Evolutionary conservation across 1,284 basidiomycete species (phyloP).

Genomic region (Apiotrichum gracile): DNA sequence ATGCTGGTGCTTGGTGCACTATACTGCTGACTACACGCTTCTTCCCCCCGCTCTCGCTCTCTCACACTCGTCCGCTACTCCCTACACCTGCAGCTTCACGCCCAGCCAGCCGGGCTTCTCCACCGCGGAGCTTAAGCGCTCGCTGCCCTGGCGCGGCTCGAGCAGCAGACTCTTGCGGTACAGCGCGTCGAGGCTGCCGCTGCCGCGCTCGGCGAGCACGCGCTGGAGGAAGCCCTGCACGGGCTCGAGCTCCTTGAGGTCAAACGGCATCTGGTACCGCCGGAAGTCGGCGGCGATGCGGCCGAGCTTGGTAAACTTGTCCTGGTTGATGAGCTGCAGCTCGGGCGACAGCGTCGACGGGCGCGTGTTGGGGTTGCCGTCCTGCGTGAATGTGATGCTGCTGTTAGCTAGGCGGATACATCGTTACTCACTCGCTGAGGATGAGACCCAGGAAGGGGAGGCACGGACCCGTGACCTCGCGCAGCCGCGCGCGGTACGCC

Average conservation of each 20-base stretch:
- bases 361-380: slow-evolving; percentile 83
- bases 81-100: slow-evolving; percentile 1
- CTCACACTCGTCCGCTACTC: no score
- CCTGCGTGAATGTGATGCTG: slow-evolving; percentile 83
- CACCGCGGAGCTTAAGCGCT: slow-evolving; percentile 32
- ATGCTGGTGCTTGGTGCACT: no score
- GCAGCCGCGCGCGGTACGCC: slow-evolving; percentile 76
- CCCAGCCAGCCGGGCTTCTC: slow-evolving; percentile 41
- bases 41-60: no score
- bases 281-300: slow-evolving; percentile 88
- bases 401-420: neutral
- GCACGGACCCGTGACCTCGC: slow-evolving; percentile 69
- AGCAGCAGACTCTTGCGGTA: slow-evolving; percentile 47
- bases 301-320: slow-evolving; percentile 86
- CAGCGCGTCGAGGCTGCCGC: slow-evolving; percentile 42
- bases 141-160: slow-evolving; percentile 41
- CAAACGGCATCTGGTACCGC: slow-evolving; percentile 66
- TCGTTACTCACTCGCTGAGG: slow-evolving; percentile 49
- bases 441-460: slow-evolving; percentile 79
- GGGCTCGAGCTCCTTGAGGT: slow-evolving; percentile 42
- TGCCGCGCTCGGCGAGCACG: slow-evolving; percentile 44
- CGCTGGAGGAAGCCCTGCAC: slow-evolving; percentile 41
- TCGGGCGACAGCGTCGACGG: slow-evolving; percentile 68
- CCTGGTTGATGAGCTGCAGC: slow-evolving; percentile 87
- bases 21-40: no score